phyloP scores from a whole-genome alignment of 2,329 filamentous ascomycete genomes.

The Colletotrichum phormii region DNA sequence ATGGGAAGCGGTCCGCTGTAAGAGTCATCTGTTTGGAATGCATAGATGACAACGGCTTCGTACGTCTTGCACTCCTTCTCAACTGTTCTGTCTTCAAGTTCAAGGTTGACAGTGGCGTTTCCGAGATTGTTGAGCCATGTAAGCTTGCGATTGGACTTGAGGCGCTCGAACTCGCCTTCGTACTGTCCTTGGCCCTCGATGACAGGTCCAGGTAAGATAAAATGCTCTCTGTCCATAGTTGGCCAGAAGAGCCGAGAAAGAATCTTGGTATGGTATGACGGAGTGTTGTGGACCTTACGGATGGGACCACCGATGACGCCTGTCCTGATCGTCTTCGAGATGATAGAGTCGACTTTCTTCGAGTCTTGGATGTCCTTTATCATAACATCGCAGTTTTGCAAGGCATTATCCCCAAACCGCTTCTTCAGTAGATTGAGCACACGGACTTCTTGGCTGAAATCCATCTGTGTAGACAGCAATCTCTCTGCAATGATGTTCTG shows the following conservation, averaged over 20 bases:
- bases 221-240: conserved; percentile 76
- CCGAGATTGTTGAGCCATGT: conserved; percentile 89
- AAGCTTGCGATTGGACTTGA: conserved; percentile 87
- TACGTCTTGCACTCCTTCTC: conserved; percentile 81
- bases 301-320: conserved; percentile 38
- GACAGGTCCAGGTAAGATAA: conserved; percentile 71
- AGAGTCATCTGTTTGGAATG: conserved; percentile 72
- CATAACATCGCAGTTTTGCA: conserved; percentile 98
- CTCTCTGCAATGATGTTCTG: conserved; percentile 90
- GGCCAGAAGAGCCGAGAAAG: conserved; percentile 96
- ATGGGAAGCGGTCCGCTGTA: conserved; percentile 45
- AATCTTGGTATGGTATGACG: conserved; percentile 81
- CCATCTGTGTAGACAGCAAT: conserved; percentile 73
- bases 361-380: conserved; percentile 92
- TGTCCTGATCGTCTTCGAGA: conserved; percentile 59
- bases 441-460: conserved; percentile 83
- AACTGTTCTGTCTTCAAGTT: conserved; percentile 83
- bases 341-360: conserved; percentile 74
- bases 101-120: conserved; percentile 82
- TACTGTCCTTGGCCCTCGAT: conserved; percentile 75
- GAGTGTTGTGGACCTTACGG: conserved; percentile 37
- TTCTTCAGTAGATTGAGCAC: conserved; percentile 89
- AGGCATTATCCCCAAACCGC: conserved; percentile 84
- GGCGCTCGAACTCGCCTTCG: conserved; percentile 78
- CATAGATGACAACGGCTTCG: conserved; percentile 88